Evolutionary conservation across 2,329 filamentous ascomycete species (phyloP).

Genomic region (Penicillium sp.): DNA sequence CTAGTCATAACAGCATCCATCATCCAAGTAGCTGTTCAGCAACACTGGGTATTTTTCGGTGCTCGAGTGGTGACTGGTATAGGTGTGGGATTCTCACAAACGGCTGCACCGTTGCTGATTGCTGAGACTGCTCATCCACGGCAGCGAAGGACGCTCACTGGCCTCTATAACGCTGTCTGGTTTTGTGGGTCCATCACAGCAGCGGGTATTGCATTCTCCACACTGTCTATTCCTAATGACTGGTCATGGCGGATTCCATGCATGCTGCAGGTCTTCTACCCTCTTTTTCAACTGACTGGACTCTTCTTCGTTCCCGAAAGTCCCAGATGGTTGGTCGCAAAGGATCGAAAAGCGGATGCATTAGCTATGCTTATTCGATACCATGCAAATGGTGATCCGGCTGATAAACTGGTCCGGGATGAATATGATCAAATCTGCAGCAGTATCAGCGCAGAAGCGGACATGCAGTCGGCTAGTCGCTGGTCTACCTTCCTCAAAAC

Average conservation of each 20-base stretch:
- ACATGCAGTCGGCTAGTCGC: slow-evolving; percentile 11
- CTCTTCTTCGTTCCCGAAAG: slow-evolving; percentile 61
- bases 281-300: slow-evolving; percentile 48
- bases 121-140: slow-evolving; percentile 32
- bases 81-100: slow-evolving; percentile 37
- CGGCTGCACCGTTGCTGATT: slow-evolving; percentile 29
- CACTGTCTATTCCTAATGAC: slow-evolving; percentile 14
- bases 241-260: slow-evolving; percentile 60
- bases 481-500: slow-evolving; percentile 20
- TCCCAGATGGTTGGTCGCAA: slow-evolving; percentile 61
- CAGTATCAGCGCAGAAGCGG: slow-evolving; percentile 19
- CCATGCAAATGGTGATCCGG: slow-evolving; percentile 52
- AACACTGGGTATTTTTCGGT: slow-evolving; percentile 27
- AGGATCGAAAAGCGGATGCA: slow-evolving; percentile 58
- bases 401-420: slow-evolving; percentile 23
- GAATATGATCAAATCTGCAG: slow-evolving; percentile 27
- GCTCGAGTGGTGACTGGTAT: slow-evolving; percentile 35
- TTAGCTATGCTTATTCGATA: slow-evolving; percentile 58
- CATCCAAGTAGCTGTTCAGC: slow-evolving; percentile 22
- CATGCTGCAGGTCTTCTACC: slow-evolving; percentile 51
- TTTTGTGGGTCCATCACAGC: slow-evolving; percentile 24
- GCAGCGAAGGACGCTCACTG: slow-evolving; percentile 28
- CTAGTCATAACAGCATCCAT: slow-evolving; percentile 28
- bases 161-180: slow-evolving; percentile 32
- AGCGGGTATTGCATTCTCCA: slow-evolving; percentile 16